Conservation (phyloP, 306 rosid genomes). For the Rubus parviflorus region DNA sequence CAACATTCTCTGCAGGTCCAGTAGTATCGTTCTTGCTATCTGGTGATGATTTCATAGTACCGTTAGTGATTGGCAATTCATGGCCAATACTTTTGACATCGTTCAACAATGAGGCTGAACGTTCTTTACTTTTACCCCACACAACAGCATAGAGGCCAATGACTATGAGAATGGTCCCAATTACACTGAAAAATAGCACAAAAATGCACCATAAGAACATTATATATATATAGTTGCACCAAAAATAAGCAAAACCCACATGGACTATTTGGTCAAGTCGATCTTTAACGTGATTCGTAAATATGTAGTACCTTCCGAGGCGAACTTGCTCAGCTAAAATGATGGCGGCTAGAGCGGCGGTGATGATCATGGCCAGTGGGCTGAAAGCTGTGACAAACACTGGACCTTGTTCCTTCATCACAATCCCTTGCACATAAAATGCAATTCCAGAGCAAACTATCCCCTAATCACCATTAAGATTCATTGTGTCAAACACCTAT, state of each 20-base stretch:
- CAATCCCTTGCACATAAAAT: slow-evolving; percentile 84
- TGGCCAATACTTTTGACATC: slow-evolving; percentile 38
- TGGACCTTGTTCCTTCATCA: slow-evolving; percentile 82
- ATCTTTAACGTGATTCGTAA: neutral
- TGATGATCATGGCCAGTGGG: slow-evolving; percentile 91
- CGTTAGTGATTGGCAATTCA: slow-evolving; percentile 59
- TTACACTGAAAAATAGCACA: slow-evolving; percentile 40
- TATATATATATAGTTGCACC: neutral
- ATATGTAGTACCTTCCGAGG: slow-evolving; percentile 71
- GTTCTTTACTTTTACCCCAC: slow-evolving; percentile 93
- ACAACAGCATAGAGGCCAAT: slow-evolving; percentile 87
- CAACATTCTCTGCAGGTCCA: slow-evolving; percentile 17
- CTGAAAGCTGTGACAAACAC: slow-evolving; percentile 93
- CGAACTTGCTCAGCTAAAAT: slow-evolving; percentile 74
- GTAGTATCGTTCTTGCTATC: slow-evolving; percentile 30
- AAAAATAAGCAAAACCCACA: neutral
- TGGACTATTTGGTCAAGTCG: too few species aligned
- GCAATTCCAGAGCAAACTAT: slow-evolving; percentile 94
- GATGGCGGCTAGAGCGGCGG: slow-evolving; percentile 75
- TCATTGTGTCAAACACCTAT: slow-evolving; percentile 13
- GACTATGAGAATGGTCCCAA: slow-evolving; percentile 85
- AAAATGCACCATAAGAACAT: neutral
- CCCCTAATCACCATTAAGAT: slow-evolving; percentile 54
- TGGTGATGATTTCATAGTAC: slow-evolving; percentile 28
- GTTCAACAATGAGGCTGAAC: slow-evolving; percentile 11